Evolutionary conservation across 2,329 filamentous ascomycete species (phyloP).

Genomic region (Tolypocladium nubicola): DNA sequence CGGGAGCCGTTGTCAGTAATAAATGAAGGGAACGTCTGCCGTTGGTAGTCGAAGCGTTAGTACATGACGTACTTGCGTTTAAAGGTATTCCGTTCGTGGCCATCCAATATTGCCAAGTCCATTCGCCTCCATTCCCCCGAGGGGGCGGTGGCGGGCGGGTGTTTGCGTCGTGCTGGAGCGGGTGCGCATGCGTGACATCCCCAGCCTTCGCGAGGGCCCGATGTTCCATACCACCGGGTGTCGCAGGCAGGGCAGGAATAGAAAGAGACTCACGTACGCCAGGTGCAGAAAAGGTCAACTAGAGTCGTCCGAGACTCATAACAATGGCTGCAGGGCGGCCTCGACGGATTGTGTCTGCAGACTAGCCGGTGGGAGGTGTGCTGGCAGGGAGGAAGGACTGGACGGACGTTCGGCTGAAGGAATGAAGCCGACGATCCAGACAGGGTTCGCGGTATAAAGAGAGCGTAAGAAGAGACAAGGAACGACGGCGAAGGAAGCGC

Average conservation of each 20-base stretch:
- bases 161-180: not conserved
- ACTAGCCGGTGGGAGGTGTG: not conserved
- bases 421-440: slow-evolving; percentile 20
- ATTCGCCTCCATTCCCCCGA: slow-evolving; percentile 1
- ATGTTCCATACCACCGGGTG: not conserved
- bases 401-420: slow-evolving; percentile 26
- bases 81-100: not conserved
- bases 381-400: slow-evolving; percentile 18
- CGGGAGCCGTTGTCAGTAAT: not conserved
- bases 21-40: slow-evolving; percentile 7
- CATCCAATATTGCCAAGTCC: not conserved
- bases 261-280: not conserved
- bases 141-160: not conserved
- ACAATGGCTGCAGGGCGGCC: not conserved
- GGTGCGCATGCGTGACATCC: not conserved
- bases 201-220: not conserved
- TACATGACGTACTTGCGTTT: not conserved
- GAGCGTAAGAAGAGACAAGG: slow-evolving; percentile 1
- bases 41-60: not conserved
- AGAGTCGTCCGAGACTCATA: not conserved
- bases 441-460: not conserved
- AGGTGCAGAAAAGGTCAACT: not conserved
- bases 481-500: not conserved
- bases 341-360: not conserved
- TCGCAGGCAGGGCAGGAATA: not conserved